Evolutionary conservation across 2,329 filamentous ascomycete genomes (phyloP).

Genomic region (Chrysoporthe austroafricana): DNA sequence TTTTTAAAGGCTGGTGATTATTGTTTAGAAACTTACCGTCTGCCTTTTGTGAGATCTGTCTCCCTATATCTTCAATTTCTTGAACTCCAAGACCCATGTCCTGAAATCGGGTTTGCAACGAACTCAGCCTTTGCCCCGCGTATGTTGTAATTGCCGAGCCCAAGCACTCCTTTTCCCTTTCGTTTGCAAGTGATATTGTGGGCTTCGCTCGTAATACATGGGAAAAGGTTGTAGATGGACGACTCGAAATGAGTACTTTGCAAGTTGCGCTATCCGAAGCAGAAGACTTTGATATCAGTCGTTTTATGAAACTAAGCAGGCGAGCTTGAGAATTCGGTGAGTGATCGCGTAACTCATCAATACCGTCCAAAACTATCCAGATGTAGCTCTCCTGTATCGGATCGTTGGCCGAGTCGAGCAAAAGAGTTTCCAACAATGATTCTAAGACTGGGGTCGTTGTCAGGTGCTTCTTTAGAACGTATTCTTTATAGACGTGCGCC

Average conservation of each 20-base stretch:
- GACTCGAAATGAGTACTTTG: slow-evolving; percentile 37
- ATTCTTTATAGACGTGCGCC: slow-evolving; percentile 34
- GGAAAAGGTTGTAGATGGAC: slow-evolving; percentile 24
- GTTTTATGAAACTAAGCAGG: slow-evolving; percentile 29
- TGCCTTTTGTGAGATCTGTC: slow-evolving; percentile 32
- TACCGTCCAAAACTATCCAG: slow-evolving; percentile 37
- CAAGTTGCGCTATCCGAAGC: slow-evolving; percentile 19
- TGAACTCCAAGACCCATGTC: slow-evolving; percentile 28
- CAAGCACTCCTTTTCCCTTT: slow-evolving; percentile 31
- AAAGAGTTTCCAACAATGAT: slow-evolving; percentile 29
- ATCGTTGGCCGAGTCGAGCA: slow-evolving; percentile 24
- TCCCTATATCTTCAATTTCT: slow-evolving; percentile 30
- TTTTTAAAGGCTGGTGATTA: background rate
- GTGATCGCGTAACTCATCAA: slow-evolving; percentile 33
- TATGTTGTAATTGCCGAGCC: slow-evolving; percentile 33
- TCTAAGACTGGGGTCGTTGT: slow-evolving; percentile 32
- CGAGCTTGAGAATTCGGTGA: slow-evolving; percentile 28
- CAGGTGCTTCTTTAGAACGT: slow-evolving; percentile 32
- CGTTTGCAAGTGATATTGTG: slow-evolving; percentile 34
- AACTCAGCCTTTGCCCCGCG: slow-evolving; percentile 24
- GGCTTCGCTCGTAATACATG: slow-evolving; percentile 29
- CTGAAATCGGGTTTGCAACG: slow-evolving; percentile 19
- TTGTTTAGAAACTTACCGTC: slow-evolving; percentile 33
- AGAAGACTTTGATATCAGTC: slow-evolving; percentile 18
- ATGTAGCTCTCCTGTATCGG: slow-evolving; percentile 28